These are phyloP conservation scores for Cetraspora pellucida DNA, from an alignment of 192 early-diverging fungal species.

Conservation along the genomic window DNA sequence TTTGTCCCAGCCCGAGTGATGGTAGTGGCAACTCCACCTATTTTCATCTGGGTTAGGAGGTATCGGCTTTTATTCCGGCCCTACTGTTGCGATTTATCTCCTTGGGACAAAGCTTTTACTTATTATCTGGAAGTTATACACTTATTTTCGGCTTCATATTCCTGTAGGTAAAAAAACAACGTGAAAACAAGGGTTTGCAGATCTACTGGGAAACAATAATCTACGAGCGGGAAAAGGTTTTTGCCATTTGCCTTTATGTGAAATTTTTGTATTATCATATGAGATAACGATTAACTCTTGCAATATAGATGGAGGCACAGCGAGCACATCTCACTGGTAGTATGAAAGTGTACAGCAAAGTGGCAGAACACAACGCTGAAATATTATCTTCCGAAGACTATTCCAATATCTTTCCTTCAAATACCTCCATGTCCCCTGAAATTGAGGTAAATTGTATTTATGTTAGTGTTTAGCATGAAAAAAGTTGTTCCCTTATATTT, in stretches of 20 bases:
- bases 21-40: conserved; percentile 21
- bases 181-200: not conserved
- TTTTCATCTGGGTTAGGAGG: conserved; percentile 14
- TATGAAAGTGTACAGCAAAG: not conserved
- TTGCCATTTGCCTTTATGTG: not conserved
- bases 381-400: not conserved
- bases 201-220: conserved; percentile 10
- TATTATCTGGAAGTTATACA: not conserved
- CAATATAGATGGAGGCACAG: conserved; percentile 13
- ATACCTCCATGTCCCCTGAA: not conserved
- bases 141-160: not conserved
- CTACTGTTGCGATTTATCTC: not conserved
- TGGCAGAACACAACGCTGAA: not conserved
- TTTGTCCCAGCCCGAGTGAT: conserved; percentile 21
- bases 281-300: conserved; percentile 21
- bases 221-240: conserved; percentile 7
- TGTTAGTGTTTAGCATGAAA: not conserved
- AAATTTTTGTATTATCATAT: conserved; percentile 20
- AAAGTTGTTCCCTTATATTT: not conserved
- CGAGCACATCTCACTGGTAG: not conserved
- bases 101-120: conserved; percentile 8
- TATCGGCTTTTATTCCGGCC: conserved; percentile 4
- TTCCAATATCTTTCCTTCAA: not conserved
- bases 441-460: not conserved
- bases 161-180: not conserved